phyloP scores from a whole-genome alignment of 495 filamentous ascomycete genomes.

The Daldinia vernicosa region DNA sequence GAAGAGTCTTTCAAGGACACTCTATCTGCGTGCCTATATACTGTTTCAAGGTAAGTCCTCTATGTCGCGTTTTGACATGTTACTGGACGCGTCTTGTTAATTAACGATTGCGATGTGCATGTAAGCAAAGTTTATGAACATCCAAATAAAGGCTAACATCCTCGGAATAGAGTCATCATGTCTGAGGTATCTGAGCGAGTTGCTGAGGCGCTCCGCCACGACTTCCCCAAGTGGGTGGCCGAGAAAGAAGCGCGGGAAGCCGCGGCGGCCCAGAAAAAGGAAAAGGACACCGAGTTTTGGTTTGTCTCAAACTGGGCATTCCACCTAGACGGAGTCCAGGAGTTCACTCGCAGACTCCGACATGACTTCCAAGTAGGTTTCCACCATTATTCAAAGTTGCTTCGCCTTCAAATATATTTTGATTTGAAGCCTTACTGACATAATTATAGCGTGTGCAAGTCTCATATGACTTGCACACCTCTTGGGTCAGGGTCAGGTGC shows the following conservation, averaged over 20 bases:
- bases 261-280: neutral
- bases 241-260: neutral
- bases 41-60: neutral
- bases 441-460: conserved; percentile 40
- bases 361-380: conserved; percentile 34
- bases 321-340: conserved; percentile 41
- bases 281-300: conserved; percentile 38
- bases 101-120: neutral
- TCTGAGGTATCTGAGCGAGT: neutral
- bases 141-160: neutral
- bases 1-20: neutral
- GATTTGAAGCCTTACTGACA: conserved; percentile 3
- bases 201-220: neutral
- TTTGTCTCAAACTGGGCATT: conserved; percentile 48
- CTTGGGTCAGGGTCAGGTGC: conserved; percentile 49
- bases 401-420: neutral
- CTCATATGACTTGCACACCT: conserved; percentile 42
- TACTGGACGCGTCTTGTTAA: neutral
- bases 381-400: neutral
- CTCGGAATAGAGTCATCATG: neutral
- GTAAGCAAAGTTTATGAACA: neutral
- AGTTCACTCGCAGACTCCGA: conserved; percentile 37
- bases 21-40: neutral
- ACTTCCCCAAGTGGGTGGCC: conserved; percentile 9
- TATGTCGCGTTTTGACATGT: neutral